Evolutionary conservation across 2,329 filamentous ascomycete genomes (phyloP).

Genomic region (Coniosporium tulheliwenetii): DNA sequence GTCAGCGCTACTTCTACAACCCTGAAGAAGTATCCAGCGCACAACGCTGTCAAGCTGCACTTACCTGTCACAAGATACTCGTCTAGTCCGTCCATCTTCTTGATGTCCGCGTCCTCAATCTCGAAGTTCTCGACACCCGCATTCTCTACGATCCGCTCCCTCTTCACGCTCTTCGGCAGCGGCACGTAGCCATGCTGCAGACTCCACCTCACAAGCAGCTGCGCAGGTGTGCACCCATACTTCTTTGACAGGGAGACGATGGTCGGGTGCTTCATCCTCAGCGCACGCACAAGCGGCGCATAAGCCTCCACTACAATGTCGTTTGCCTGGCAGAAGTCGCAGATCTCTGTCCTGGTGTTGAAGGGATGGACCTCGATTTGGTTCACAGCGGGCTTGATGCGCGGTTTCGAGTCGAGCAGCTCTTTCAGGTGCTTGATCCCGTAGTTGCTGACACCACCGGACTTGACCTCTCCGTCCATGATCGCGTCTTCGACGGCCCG

Average conservation of each 20-base stretch:
- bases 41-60: constrained; percentile 9
- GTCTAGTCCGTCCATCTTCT: constrained; percentile 47
- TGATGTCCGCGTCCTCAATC: constrained; percentile 49
- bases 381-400: constrained; percentile 53
- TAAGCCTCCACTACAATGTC: constrained; percentile 64
- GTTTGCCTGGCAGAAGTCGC: constrained; percentile 48
- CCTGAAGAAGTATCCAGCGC: no score
- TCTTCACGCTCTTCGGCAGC: constrained; percentile 55
- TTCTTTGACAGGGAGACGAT: constrained; percentile 48
- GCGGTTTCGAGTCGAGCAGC: constrained; percentile 46
- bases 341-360: constrained; percentile 56
- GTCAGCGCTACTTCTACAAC: no score
- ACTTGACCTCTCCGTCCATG: constrained; percentile 51
- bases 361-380: constrained; percentile 76
- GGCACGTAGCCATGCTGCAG: constrained; percentile 60
- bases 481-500: constrained; percentile 63
- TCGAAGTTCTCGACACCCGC: constrained; percentile 43
- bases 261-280: constrained; percentile 52
- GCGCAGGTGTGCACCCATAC: constrained; percentile 55
- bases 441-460: constrained; percentile 65
- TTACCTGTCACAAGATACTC: constrained; percentile 60
- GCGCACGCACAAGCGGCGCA: constrained; percentile 56
- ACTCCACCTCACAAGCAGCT: constrained; percentile 65
- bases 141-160: constrained; percentile 50
- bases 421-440: constrained; percentile 61